phyloP scores from a whole-genome alignment of 2,329 filamentous ascomycete genomes.

The Aspergillus hortae region DNA sequence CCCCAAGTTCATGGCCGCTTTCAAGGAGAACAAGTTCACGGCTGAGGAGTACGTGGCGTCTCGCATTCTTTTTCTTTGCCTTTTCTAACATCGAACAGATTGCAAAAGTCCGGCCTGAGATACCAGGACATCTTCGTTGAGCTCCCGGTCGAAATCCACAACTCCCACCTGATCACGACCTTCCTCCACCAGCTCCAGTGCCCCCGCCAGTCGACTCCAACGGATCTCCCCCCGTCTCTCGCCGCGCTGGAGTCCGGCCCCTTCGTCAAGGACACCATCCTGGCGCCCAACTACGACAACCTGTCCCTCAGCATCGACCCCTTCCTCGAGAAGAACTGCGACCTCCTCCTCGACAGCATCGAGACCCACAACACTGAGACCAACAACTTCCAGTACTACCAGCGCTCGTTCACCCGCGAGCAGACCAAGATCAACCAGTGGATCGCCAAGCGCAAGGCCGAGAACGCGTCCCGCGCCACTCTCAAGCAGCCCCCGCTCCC shows the following conservation, averaged over 20 bases:
- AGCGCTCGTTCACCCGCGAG: conserved; percentile 87
- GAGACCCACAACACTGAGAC: conserved; percentile 97
- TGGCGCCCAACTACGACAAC: conserved; percentile 84
- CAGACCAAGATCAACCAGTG: conserved; percentile 95
- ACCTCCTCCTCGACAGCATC: conserved; percentile 92
- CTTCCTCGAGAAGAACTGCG: conserved; percentile 97
- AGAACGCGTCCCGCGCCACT: conserved; percentile 79
- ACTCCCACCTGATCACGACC: conserved; percentile 93
- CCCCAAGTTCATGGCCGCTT: conserved; percentile 80
- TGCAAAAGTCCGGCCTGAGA: conserved; percentile 89
- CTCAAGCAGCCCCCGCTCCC: conserved; percentile 87
- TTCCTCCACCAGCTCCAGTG: conserved; percentile 89
- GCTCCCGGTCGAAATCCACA: conserved; percentile 85
- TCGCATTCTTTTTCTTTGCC: background rate
- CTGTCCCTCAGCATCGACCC: conserved; percentile 94
- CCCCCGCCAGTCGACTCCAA: conserved; percentile 60
- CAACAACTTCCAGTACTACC: conserved; percentile 99
- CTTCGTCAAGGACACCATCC: conserved; percentile 56
- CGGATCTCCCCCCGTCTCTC: conserved; percentile 74
- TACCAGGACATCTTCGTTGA: conserved; percentile 94
- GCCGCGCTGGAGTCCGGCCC: conserved; percentile 69
- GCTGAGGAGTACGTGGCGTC: conserved; percentile 71
- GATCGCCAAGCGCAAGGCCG: conserved; percentile 94
- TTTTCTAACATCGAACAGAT: conserved; percentile 50
- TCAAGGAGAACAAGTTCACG: conserved; percentile 97